A percentile compares a stretch with the other conserved stretches of the same genome.
These are phyloP conservation scores for Monosporascus sp. DNA, from an alignment of 2,329 filamentous ascomycete species.

Conservation along the genomic window DNA sequence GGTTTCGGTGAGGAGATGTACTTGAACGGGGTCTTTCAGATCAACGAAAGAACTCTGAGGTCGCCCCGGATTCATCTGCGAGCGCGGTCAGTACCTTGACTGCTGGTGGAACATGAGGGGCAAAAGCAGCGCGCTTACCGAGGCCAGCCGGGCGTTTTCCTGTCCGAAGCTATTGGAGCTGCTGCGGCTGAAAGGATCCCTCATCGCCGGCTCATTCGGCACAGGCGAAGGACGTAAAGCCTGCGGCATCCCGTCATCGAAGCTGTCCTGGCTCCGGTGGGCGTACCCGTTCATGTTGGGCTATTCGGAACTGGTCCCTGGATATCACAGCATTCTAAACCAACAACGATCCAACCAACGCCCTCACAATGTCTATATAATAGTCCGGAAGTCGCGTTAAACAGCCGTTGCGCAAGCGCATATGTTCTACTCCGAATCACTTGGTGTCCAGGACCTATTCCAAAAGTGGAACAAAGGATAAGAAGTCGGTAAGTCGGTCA, in stretches of 20 bases:
- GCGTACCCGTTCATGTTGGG: constrained; percentile 23
- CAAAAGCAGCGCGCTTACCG: constrained; percentile 37
- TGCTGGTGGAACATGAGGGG: neutral
- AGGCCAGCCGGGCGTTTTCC: constrained; percentile 50
- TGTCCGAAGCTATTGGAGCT: constrained; percentile 48
- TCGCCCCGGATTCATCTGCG: constrained; percentile 44
- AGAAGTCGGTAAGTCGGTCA: neutral
- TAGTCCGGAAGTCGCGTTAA: no score
- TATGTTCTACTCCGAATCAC: neutral
- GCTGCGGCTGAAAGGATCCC: constrained; percentile 55
- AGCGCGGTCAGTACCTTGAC: constrained; percentile 4
- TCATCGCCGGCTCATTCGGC: constrained; percentile 43
- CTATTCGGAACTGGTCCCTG: constrained; percentile 9
- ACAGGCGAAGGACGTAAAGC: constrained; percentile 24
- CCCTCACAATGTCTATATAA: no score
- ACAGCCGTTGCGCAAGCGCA: neutral
- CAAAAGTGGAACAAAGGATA: neutral
- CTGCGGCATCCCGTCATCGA: constrained; percentile 14
- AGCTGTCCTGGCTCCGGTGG: constrained; percentile 16
- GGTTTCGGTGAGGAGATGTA: constrained; percentile 90
- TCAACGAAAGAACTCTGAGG: constrained; percentile 56
- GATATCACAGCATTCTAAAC: neutral
- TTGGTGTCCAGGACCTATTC: neutral
- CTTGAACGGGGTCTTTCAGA: constrained; percentile 68
- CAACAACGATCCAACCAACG: neutral